Evolutionary conservation across 805 yeast species (phyloP).

Genomic region (Ogataea ganodermae): DNA sequence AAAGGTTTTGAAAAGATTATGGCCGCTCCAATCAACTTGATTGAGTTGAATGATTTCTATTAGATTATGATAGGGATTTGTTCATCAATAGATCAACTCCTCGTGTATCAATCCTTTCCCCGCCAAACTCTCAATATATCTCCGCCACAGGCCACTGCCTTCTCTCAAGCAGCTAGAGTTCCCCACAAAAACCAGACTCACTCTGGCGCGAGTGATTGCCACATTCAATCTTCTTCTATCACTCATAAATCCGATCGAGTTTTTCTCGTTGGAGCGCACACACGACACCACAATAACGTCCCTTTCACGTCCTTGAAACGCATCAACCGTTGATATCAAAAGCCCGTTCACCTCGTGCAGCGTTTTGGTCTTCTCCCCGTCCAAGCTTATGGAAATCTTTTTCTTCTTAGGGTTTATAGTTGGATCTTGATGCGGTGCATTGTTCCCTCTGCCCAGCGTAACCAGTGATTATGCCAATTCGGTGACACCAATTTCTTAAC

Average conservation of each 20-base stretch:
- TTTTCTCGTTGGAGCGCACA: conserved; percentile 65
- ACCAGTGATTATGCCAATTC: conserved; percentile 71
- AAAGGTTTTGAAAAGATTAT: too few relatives aligned
- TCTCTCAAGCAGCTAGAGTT: conserved; percentile 49
- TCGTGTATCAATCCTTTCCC: too few relatives aligned
- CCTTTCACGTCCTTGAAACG: conserved; percentile 90
- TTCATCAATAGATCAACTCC: too few relatives aligned
- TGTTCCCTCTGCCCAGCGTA: conserved; percentile 73
- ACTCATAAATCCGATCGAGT: conserved; percentile 60
- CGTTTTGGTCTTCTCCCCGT: conserved; percentile 42
- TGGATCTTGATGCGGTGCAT: conserved; percentile 52
- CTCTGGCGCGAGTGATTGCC: conserved; percentile 68
- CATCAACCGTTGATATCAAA: conserved; percentile 67
- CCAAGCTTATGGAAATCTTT: conserved; percentile 40
- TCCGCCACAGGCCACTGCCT: conserved; percentile 52
- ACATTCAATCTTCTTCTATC: conserved; percentile 69
- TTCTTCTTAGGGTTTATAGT: conserved; percentile 60
- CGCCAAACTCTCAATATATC: conserved; percentile 43
- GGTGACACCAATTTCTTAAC: conserved; percentile 53
- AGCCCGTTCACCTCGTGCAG: conserved; percentile 48
- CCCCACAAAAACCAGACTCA: conserved; percentile 65
- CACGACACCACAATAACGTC: conserved; percentile 76
- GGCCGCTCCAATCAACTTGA: too few relatives aligned
- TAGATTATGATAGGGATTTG: too few relatives aligned
- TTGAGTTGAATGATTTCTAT: too few relatives aligned